A percentile compares a stretch with the other conserved stretches of the same genome.
Conservation (phyloP, 139 green algal genomes). For the Chlamydomonas sp. region DNA sequence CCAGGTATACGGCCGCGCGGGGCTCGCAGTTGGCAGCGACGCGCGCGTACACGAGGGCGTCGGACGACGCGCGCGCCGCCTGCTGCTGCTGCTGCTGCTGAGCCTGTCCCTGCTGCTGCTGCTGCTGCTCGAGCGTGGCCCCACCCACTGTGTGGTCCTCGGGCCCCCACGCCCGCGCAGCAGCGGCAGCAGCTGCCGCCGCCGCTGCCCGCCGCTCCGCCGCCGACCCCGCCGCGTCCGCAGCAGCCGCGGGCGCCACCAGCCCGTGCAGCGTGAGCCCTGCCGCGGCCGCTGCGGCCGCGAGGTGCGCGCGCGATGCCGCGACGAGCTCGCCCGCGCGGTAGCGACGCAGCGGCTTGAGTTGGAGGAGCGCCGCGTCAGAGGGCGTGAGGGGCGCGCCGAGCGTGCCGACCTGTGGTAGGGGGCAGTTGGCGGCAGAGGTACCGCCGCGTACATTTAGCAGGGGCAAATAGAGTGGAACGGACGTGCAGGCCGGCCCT, state of each 20-base stretch:
- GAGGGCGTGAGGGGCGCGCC: constrained; percentile 36
- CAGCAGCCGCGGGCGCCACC: constrained; percentile 5
- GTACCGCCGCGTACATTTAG: too few relatives aligned
- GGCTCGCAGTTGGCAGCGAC: constrained; percentile 39
- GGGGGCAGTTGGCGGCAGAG: too few relatives aligned
- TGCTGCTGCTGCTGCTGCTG: too few relatives aligned
- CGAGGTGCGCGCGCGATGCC: background rate
- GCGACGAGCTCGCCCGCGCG: constrained; percentile 40
- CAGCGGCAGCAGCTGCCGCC: background rate
- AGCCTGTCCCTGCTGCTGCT: too few relatives aligned
- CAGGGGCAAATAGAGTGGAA: too few relatives aligned
- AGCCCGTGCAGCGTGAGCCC: too few relatives aligned
- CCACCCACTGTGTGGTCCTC: too few relatives aligned
- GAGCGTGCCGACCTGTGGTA: too few relatives aligned
- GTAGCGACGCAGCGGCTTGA: constrained; percentile 43
- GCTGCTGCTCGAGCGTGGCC: too few relatives aligned
- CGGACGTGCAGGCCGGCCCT: too few relatives aligned
- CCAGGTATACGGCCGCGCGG: constrained; percentile 3
- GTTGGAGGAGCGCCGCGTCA: constrained; percentile 41
- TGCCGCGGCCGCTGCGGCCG: constrained; percentile 3
- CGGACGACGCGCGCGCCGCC: background rate
- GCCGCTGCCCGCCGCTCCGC: background rate
- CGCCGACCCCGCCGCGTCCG: constrained; percentile 9
- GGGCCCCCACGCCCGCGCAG: too few relatives aligned
- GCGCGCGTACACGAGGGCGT: background rate